Percentiles rank a stretch among this genome's conserved stretches.
These are phyloP conservation scores for Diaporthe capsici DNA, from an alignment of 2,329 filamentous ascomycete species.

Conservation along the genomic window DNA sequence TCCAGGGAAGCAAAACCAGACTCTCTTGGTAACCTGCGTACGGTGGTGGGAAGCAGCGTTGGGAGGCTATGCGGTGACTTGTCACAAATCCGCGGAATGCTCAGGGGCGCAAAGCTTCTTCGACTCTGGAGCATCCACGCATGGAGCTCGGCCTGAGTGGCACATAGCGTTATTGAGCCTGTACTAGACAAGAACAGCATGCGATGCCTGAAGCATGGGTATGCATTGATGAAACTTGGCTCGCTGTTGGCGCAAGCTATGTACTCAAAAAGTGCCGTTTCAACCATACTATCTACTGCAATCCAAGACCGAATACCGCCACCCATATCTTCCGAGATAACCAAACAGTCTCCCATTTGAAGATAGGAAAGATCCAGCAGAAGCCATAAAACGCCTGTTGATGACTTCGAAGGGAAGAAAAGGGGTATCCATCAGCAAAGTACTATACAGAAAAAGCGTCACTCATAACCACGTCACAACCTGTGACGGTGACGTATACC, in stretches of 20 bases:
- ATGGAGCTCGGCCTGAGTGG: no score
- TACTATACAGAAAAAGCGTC: conserved; percentile 14
- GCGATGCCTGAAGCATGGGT: background rate
- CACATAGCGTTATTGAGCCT: background rate
- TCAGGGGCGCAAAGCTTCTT: background rate
- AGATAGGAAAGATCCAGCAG: background rate
- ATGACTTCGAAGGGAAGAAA: conserved; percentile 6
- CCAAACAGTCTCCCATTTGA: background rate
- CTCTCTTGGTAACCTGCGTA: background rate
- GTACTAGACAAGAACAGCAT: background rate
- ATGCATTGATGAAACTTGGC: background rate
- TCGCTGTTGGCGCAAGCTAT: conserved; percentile 15
- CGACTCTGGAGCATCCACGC: background rate
- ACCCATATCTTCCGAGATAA: background rate
- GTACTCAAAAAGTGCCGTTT: background rate
- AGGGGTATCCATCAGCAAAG: conserved; percentile 33
- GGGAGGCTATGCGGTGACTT: background rate
- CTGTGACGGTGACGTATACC: background rate
- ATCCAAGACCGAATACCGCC: background rate
- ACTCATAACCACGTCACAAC: background rate
- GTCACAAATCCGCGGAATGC: background rate
- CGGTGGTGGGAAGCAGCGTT: background rate
- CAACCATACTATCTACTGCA: background rate
- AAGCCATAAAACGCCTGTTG: conserved; percentile 1
- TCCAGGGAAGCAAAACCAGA: background rate